These are phyloP conservation scores for Melampsora occidentalis DNA, from an alignment of 1,284 basidiomycete species.

Conservation along the genomic window DNA sequence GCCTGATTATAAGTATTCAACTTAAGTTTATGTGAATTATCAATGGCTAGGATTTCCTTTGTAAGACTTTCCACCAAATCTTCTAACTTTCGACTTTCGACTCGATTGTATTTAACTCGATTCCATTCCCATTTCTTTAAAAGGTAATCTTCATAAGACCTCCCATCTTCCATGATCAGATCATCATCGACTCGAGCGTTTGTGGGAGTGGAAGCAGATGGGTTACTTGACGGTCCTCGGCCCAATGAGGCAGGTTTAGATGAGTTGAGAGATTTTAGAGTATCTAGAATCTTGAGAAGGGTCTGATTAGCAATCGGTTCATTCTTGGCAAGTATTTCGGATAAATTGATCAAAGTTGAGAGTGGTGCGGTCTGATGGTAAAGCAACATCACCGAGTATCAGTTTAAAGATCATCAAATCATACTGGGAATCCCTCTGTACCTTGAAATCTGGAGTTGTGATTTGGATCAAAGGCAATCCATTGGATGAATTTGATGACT, in stretches of 20 bases:
- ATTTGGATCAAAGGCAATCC: slow-evolving; percentile 22
- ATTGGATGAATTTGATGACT: slow-evolving; percentile 9
- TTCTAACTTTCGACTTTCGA: slow-evolving; percentile 37
- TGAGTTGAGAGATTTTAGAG: slow-evolving; percentile 69
- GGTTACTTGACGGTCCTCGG: slow-evolving; percentile 1
- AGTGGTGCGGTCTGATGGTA: slow-evolving; percentile 80
- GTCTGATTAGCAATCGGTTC: slow-evolving; percentile 82
- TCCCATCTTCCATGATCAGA: slow-evolving; percentile 41
- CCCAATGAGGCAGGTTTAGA: slow-evolving; percentile 40
- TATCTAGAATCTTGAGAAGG: slow-evolving; percentile 91
- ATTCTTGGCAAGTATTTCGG: slow-evolving; percentile 87
- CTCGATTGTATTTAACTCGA: slow-evolving; percentile 42
- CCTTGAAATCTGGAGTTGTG: slow-evolving; percentile 41
- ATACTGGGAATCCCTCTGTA: background rate
- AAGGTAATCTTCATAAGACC: slow-evolving; percentile 35
- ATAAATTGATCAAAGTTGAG: slow-evolving; percentile 80
- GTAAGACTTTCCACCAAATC: slow-evolving; percentile 33
- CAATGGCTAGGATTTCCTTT: slow-evolving; percentile 53
- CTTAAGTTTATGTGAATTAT: slow-evolving; percentile 64
- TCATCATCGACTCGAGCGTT: slow-evolving; percentile 3
- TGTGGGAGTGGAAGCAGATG: background rate
- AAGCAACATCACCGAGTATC: background rate
- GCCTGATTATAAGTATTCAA: slow-evolving; percentile 87
- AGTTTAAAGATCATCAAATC: background rate
- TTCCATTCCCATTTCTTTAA: slow-evolving; percentile 44